These are phyloP conservation scores for Scutellaria baicalensis DNA, from an alignment of 257 asterid genomes.

Conservation along the genomic window DNA sequence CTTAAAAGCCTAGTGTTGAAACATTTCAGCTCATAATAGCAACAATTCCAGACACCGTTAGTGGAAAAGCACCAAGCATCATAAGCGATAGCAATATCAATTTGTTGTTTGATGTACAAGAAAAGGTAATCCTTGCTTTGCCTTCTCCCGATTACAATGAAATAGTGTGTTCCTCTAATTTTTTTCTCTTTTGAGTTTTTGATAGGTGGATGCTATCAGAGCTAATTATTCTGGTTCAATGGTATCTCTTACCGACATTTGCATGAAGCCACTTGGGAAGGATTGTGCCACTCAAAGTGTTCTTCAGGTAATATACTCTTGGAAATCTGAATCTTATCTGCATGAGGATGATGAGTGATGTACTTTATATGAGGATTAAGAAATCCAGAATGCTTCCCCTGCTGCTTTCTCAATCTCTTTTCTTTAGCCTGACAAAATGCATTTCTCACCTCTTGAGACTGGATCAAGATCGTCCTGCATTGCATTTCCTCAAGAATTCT, in stretches of 20 bases:
- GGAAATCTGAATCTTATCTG: not conserved
- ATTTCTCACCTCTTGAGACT: no score
- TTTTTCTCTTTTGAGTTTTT: slow-evolving; percentile 21
- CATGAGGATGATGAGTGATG: not conserved
- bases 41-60: slow-evolving; percentile 52
- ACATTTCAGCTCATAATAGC: slow-evolving; percentile 87
- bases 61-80: slow-evolving; percentile 76
- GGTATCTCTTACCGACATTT: slow-evolving; percentile 87
- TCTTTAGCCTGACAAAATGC: no score
- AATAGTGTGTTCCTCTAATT: not conserved
- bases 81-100: slow-evolving; percentile 82
- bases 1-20: slow-evolving; percentile 10
- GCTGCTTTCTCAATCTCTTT: no score
- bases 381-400: not conserved
- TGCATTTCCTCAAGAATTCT: no score
- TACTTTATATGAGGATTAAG: not conserved
- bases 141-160: not conserved
- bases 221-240: slow-evolving; percentile 76
- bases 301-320: slow-evolving; percentile 63
- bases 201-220: slow-evolving; percentile 83
- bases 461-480: no score
- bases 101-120: slow-evolving; percentile 80
- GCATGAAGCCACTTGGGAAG: slow-evolving; percentile 97
- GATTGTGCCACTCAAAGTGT: slow-evolving; percentile 98
- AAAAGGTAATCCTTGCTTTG: slow-evolving; percentile 48